These are phyloP conservation scores for Backusella psychrophila DNA, from an alignment of 192 early-diverging fungal genomes.

Conservation along the genomic window DNA sequence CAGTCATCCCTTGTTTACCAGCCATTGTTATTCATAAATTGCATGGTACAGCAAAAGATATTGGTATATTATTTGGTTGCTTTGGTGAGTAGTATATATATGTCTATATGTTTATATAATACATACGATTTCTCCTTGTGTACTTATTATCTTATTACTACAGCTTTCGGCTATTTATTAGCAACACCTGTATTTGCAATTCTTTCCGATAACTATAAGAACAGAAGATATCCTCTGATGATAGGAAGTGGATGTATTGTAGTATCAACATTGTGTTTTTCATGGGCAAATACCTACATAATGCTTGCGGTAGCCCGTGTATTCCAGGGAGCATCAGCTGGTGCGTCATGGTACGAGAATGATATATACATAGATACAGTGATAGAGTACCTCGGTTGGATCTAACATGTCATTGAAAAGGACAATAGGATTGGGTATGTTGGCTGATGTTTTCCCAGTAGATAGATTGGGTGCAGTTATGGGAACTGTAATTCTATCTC, in stretches of 20 bases:
- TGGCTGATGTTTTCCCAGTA: slow-evolving; percentile 63
- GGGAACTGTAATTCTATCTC: slow-evolving; percentile 64
- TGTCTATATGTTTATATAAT: not conserved
- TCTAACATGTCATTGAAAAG: slow-evolving; percentile 13
- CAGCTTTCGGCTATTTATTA: not conserved
- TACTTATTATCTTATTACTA: not conserved
- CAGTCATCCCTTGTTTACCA: not conserved
- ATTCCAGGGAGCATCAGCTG: slow-evolving; percentile 67
- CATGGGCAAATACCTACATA: slow-evolving; percentile 56
- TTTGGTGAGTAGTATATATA: not conserved
- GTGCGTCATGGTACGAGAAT: slow-evolving; percentile 56
- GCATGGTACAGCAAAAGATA: not conserved
- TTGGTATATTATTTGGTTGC: slow-evolving; percentile 1
- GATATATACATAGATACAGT: not conserved
- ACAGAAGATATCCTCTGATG: not conserved
- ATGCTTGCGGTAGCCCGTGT: slow-evolving; percentile 63
- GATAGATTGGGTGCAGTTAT: slow-evolving; percentile 64
- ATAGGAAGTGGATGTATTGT: not conserved
- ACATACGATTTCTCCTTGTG: not conserved
- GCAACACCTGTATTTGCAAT: not conserved
- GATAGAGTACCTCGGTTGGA: not conserved
- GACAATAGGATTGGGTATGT: slow-evolving; percentile 67
- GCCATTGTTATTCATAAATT: not conserved
- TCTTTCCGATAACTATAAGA: not conserved
- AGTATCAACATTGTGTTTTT: slow-evolving; percentile 37